phyloP scores from a whole-genome alignment of 1,284 basidiomycete genomes.

The Tilletia caries region DNA sequence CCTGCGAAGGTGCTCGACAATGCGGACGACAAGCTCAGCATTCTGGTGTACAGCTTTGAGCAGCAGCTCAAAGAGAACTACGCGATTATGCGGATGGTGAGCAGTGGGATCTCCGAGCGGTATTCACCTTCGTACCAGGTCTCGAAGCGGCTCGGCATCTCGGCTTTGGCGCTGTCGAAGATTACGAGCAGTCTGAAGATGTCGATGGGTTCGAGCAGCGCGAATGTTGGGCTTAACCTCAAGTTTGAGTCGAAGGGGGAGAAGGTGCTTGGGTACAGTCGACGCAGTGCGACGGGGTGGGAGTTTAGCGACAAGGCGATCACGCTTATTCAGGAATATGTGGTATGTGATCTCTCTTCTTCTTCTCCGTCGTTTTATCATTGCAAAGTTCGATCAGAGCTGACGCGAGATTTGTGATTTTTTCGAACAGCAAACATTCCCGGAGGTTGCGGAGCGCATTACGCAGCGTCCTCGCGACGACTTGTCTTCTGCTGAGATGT shows the following conservation, averaged over 20 bases:
- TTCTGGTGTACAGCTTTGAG: slow-evolving; percentile 41
- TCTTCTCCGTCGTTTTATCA: background rate
- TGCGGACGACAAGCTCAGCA: slow-evolving; percentile 51
- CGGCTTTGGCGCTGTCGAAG: slow-evolving; percentile 63
- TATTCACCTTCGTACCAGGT: slow-evolving; percentile 33
- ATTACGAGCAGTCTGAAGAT: slow-evolving; percentile 93
- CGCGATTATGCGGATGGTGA: slow-evolving; percentile 23
- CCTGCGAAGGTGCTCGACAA: slow-evolving; percentile 82
- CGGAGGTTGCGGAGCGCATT: slow-evolving; percentile 42
- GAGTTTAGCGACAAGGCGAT: slow-evolving; percentile 88
- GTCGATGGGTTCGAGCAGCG: slow-evolving; percentile 68
- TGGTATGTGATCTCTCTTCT: slow-evolving; percentile 58
- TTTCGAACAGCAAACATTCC: slow-evolving; percentile 29
- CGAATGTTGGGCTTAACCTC: slow-evolving; percentile 85
- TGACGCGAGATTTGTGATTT: background rate
- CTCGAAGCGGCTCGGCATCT: slow-evolving; percentile 37
- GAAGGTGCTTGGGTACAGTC: slow-evolving; percentile 91
- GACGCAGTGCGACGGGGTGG: slow-evolving; percentile 80
- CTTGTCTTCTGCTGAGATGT: slow-evolving; percentile 65
- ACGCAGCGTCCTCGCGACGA: slow-evolving; percentile 57
- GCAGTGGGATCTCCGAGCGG: background rate
- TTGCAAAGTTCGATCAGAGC: background rate
- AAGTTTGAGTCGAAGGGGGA: slow-evolving; percentile 95
- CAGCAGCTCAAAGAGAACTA: slow-evolving; percentile 45
- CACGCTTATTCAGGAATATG: slow-evolving; percentile 77